phyloP scores from a whole-genome alignment of 176 grass and related monocot species.

The Oryza meridionalis region DNA sequence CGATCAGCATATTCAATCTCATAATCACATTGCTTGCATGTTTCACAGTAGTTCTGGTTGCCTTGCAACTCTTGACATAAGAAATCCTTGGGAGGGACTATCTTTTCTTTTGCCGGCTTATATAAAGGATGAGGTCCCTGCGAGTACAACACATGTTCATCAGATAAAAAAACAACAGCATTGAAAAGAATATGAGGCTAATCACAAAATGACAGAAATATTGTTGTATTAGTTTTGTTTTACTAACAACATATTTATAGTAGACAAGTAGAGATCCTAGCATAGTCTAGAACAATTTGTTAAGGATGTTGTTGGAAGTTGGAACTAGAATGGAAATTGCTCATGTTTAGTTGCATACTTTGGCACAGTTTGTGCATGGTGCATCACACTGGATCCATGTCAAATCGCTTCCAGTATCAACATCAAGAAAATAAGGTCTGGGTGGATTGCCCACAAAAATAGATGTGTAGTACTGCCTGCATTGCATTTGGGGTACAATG shows the following conservation, averaged over 20 bases:
- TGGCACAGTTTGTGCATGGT: constrained; percentile 88
- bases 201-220: constrained; percentile 6
- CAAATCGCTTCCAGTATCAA: constrained; percentile 97
- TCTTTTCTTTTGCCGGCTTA: constrained; percentile 82
- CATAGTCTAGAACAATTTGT: constrained; percentile 6
- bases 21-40: constrained; percentile 94
- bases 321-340: constrained; percentile 32
- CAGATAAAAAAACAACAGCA: background rate
- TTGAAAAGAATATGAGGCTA: constrained; percentile 17
- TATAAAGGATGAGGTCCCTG: constrained; percentile 93
- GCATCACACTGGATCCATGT: constrained; percentile 99
- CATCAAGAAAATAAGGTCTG: constrained; percentile 86
- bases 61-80: constrained; percentile 90
- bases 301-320: constrained; percentile 3
- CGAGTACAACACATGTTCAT: constrained; percentile 2
- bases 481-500: constrained; percentile 59
- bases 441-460: constrained; percentile 95
- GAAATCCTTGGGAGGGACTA: constrained; percentile 73
- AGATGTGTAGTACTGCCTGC: constrained; percentile 95
- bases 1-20: constrained; percentile 97
- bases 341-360: constrained; percentile 63
- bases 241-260: background rate
- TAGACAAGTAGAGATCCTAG: constrained; percentile 21
- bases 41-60: constrained; percentile 76
- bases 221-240: background rate